Evolutionary conservation across 1,284 basidiomycete species (phyloP).

Genomic region (Schizophyllum amplum): DNA sequence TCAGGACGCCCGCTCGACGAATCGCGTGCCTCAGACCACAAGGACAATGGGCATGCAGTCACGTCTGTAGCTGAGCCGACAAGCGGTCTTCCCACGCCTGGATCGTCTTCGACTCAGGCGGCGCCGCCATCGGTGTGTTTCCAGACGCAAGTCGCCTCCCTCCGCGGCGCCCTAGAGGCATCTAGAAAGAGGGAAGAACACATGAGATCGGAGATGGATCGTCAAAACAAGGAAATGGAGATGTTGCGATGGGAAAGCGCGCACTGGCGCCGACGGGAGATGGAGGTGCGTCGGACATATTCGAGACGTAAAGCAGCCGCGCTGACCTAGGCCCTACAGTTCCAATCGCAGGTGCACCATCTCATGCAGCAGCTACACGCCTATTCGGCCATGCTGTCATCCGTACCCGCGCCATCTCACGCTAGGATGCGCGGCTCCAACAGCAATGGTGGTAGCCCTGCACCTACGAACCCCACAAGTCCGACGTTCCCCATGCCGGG

Average conservation of each 20-base stretch:
- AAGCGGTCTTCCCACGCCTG: constrained; percentile 9
- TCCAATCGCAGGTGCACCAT: constrained; percentile 44
- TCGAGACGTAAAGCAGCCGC: not conserved
- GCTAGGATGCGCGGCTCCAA: constrained; percentile 5
- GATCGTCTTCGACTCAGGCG: constrained; percentile 1
- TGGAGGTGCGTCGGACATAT: constrained; percentile 38
- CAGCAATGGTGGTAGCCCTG: not conserved
- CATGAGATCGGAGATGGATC: constrained; percentile 34
- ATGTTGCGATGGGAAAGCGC: constrained; percentile 38
- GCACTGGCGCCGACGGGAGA: constrained; percentile 36
- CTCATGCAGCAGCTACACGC: constrained; percentile 46
- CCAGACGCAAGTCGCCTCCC: constrained; percentile 48
- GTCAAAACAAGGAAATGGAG: constrained; percentile 24
- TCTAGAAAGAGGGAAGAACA: constrained; percentile 47
- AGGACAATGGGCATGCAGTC: not conserved
- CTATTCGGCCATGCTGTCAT: constrained; percentile 31
- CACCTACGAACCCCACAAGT: not conserved
- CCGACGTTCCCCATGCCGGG: not conserved
- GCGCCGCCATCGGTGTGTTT: constrained; percentile 22
- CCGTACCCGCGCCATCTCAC: no score
- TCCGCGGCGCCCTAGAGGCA: constrained; percentile 50
- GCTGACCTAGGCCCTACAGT: no score
- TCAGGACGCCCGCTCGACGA: not conserved
- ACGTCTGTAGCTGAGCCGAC: not conserved
- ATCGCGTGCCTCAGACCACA: not conserved